Evolutionary conservation across 2,329 filamentous ascomycete species (phyloP), one percentile per base, ranked within the genome.

Genomic region (Aspergillus puulaauensis): DNA sequence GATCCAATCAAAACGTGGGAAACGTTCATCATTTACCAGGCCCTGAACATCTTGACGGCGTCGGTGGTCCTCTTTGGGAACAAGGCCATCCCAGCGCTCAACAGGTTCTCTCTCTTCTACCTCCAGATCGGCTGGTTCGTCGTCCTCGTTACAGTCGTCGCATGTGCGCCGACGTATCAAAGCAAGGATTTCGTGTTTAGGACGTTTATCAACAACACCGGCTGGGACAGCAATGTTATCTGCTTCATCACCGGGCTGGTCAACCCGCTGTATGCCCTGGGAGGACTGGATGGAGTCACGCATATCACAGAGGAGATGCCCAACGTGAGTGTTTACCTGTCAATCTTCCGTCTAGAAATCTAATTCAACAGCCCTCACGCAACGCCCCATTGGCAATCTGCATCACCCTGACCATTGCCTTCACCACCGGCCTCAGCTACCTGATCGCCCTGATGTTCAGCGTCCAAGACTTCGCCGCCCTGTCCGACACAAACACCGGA

Each of bases 251-350:
- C 56, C 5, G 56, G 56, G 2, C 56, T 58, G 1, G 56, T 58
- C 43, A 55, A 54, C 33, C 56, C 56, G 2, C 40, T 55, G 4
- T 55, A 58, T n/a, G 52, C 40, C 17, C 23, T 55, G 8, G 56
- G 52, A 9, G 56, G 56, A 0, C 27, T 58, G 8, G 56, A 58
- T 19, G 52, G 52, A 4, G n/a, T 55, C 14, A 58, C 47, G 15
- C 56, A 58, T 17, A 54, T 58, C 23, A 55, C 56, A 3, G 56
- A 58, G 19, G 56, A 58, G 23, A 55, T 54, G 52, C 47, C 47
- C 3, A 58, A 58, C 9, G 55, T 57, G 27, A 33, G 55, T 15
- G 3, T 35, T 27, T 12, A 14, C 33, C 33, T 5, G 11, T 37
- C 1, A 21, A 21, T 21, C 33, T 37, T 2, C 33, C 3, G 24